These are phyloP conservation scores for Kregervanrija fluxuum DNA, from an alignment of 805 yeast species.

Conservation along the genomic window DNA sequence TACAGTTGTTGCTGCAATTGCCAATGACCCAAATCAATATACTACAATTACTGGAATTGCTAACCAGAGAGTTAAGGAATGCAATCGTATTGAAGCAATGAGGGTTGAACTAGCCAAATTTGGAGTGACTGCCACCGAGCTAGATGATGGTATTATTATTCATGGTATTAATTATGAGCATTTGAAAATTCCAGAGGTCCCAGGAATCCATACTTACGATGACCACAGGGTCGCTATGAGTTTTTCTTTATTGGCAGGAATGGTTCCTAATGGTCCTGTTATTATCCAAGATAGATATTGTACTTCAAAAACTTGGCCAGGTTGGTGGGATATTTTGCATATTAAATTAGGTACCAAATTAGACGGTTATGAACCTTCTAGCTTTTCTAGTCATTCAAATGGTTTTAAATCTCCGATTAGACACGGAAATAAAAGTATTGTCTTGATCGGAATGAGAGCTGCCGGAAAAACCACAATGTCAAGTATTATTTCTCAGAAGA, in stretches of 20 bases:
- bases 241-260: conserved; percentile 79
- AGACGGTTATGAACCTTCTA: conserved; percentile 57
- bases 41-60: conserved; percentile 94
- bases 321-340: conserved; percentile 96
- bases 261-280: conserved; percentile 45
- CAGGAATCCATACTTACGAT: conserved; percentile 75
- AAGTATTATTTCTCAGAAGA: conserved; percentile 61
- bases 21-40: conserved; percentile 44
- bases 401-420: conserved; percentile 15
- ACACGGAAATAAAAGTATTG: conserved; percentile 50
- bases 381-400: conserved; percentile 8
- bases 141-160: conserved; percentile 88
- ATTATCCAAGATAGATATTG: conserved; percentile 80
- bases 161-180: conserved; percentile 53
- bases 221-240: conserved; percentile 99
- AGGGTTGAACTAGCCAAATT: conserved; percentile 79
- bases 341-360: conserved; percentile 55
- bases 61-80: conserved; percentile 95
- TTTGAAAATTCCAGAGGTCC: conserved; percentile 49
- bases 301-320: conserved; percentile 99
- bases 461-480: conserved; percentile 92
- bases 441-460: conserved; percentile 95
- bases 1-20: conserved; percentile 89
- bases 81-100: conserved; percentile 96
- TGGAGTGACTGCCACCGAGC: conserved; percentile 79